Evolutionary conservation across 352 stramenopile species (phyloP).

Genomic region (Pythium rhizo-oryzae): DNA sequence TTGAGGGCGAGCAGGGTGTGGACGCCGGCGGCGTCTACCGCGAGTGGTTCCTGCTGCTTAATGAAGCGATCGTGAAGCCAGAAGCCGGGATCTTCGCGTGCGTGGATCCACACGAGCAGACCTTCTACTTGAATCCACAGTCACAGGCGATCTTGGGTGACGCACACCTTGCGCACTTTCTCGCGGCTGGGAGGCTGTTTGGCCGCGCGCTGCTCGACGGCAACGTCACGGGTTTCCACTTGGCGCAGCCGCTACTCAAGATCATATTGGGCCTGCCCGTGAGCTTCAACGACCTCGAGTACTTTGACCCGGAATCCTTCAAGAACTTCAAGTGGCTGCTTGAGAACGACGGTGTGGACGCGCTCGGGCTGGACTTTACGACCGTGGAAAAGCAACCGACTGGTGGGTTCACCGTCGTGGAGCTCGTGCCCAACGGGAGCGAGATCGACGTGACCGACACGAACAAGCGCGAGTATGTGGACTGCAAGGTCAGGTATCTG

Average conservation of each 20-base stretch:
- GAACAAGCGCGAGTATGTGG: conserved; percentile 94
- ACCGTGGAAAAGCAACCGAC: conserved; percentile 10
- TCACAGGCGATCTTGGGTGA: conserved; percentile 37
- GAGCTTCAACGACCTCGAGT: conserved; percentile 92
- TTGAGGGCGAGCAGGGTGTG: conserved; percentile 64
- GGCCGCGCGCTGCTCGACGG: conserved; percentile 80
- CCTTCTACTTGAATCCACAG: conserved; percentile 50
- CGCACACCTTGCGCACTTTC: conserved; percentile 64
- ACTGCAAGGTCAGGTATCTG: conserved; percentile 90
- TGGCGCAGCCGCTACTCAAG: conserved; percentile 96
- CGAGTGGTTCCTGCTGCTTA: conserved; percentile 78
- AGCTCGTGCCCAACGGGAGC: conserved; percentile 51
- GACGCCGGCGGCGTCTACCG: conserved; percentile 78
- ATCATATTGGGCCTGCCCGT: conserved; percentile 95
- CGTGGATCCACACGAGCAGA: conserved; percentile 44
- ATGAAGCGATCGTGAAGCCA: conserved; percentile 42
- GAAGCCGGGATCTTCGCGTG: conserved; percentile 44
- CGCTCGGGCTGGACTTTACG: conserved; percentile 61
- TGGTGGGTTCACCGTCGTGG: conserved; percentile 31
- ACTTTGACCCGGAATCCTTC: conserved; percentile 56
- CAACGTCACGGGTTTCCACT: conserved; percentile 92
- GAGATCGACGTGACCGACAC: conserved; percentile 90
- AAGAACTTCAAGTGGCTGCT: conserved; percentile 59
- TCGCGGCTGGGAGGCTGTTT: conserved; percentile 56
- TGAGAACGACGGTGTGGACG: conserved; percentile 49